Evolutionary conservation across 148 eudicot genomes (phyloP), one percentile per base, ranked within the genome.

Genomic region (Simmondsia chinensis): DNA sequence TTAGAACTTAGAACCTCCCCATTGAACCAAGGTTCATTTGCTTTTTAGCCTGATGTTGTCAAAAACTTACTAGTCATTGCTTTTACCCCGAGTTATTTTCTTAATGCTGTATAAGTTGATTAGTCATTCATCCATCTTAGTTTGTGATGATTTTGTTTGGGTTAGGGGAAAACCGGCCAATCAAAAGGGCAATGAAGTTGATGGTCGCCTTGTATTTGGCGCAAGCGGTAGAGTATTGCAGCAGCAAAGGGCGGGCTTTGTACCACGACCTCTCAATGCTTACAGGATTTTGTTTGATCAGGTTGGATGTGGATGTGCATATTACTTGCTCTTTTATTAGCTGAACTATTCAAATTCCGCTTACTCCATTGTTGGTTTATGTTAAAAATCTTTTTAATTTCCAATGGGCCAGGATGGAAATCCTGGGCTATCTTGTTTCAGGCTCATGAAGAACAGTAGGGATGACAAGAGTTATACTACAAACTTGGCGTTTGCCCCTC

Each of bases 181-280:
- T 87, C 45, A 94, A 87, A 57, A 82, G 96, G 96, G 76, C 75
- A n/a, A 82, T 87, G 96, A 73, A 94, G 26, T 53, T 82, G 46
- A 73, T 82, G 63, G 94, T 82, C 29, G 87, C 88, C 31, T 70
- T 73, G 43, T 56, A 64, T 70, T 79, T 87, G 40, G 84, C 94
- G 36, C 87, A 87, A 57, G 88, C 94, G 56, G 73, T 87, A 46
- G 75, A 87, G 29, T 82, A 87, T 65, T 87, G 94, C 47, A 64
- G 74, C 62, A 56, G 69, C 9, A 76, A 82, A 71, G 93, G 87
- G 18, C 83, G 68, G 26, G 72, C 79, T 20, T 65, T 82, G 60
- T 87, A 82, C 52, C 94, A 82, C 25, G 94, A 82, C 58, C 63
- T n/a, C n/a, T 82, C 47, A 87, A 87, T 72, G 96, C 96, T 29